Evolutionary conservation across 208 protist genomes (phyloP), one percentile per base, ranked within the genome.

Genomic region (Trypanosoma caninum): DNA sequence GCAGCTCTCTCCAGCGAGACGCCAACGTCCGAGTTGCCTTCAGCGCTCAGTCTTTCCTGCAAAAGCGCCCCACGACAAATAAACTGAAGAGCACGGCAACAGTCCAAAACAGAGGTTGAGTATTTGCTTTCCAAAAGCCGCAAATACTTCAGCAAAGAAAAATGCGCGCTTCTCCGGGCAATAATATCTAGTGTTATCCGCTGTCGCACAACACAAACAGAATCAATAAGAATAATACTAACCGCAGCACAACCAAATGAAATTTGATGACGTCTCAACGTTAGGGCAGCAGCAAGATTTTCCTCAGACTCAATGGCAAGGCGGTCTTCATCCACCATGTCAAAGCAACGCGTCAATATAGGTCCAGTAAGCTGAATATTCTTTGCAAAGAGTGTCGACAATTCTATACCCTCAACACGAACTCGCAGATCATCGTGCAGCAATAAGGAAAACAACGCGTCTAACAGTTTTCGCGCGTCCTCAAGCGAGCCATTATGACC

Each of bases 91-190:
- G 73, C 80, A 14, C 72, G 66, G 59, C 87, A 89, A 66, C 80
- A 79, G 58, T 90, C 84, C 3, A 85, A 34, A 20, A 91, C 76
- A 16, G 78, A 68, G 14, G 80, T 70, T 0, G 59, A 50, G 53
- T 94, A 74, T 23, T 70, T 68, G 23, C 59, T 73, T 27, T 81
- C 80, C 7, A 84, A 70, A 38, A 91, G 54, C 45, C 82, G 83
- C 16, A 94, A 57, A 53, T 89, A 89, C 70, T 92, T 91, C 30
- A 91, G 57, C 16, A 94, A 47, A 4, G 80, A 78, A 28, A 94
- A 65, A 62, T 94, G 82, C 0, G 74, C 84, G 33, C 82, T 78
- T 16, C 82, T 76, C 44, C 80, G 64, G 3, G 70, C 78, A 8
- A 91, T 65, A 25, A 91, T 67, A 25, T 76, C 50, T 16, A 94